phyloP scores from a whole-genome alignment of 129 eudicot genomes.

The Calendula officinalis region DNA sequence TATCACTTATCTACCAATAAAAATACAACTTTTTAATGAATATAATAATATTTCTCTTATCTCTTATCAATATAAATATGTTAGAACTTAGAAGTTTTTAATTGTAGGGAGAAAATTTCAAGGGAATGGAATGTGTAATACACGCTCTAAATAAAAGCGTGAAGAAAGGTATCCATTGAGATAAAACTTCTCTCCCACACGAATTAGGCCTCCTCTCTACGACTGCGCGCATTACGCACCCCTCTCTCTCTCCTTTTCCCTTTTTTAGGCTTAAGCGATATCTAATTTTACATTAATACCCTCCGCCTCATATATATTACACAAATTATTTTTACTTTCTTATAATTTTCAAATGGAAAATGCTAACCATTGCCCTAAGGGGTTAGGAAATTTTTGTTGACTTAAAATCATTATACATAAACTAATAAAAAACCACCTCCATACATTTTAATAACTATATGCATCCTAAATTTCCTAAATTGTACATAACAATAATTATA shows the following conservation, averaged over 20 bases:
- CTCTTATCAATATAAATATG: no score
- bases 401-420: no score
- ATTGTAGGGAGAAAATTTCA: neutral
- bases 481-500: no score
- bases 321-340: slow-evolving; percentile 24
- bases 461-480: no score
- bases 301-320: slow-evolving; percentile 23
- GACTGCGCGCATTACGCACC: slow-evolving; percentile 43
- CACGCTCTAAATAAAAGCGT: slow-evolving; percentile 35
- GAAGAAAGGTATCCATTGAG: slow-evolving; percentile 11
- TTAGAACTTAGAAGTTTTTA: no score
- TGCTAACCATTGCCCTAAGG: no score
- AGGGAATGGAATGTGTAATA: neutral
- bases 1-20: no score
- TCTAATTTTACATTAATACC: slow-evolving; percentile 24
- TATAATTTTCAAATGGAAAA: neutral
- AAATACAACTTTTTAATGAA: no score
- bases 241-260: slow-evolving; percentile 10
- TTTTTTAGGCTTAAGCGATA: slow-evolving; percentile 33
- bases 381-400: no score
- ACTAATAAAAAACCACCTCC: no score
- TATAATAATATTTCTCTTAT: no score
- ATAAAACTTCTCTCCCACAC: slow-evolving; percentile 44
- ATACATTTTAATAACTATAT: no score
- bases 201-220: slow-evolving; percentile 37